Evolutionary conservation across 306 rosid genomes (phyloP).

Genomic region (Vicia sativa): DNA sequence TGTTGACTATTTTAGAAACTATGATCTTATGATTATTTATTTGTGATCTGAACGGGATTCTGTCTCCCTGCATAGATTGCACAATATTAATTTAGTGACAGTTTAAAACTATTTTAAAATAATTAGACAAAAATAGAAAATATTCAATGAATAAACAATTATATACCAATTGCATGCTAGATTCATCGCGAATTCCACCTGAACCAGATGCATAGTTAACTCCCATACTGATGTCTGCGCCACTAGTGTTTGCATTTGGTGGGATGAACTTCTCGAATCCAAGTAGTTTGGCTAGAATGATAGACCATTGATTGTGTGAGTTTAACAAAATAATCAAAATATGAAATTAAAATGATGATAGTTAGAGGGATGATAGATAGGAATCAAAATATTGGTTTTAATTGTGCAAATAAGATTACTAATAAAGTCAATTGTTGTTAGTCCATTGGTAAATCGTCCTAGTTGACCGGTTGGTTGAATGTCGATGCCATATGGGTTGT

Average conservation of each 20-base stretch:
- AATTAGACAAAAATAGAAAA: no score
- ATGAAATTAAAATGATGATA: no score
- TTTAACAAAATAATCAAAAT: no score
- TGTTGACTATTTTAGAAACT: conserved; percentile 1
- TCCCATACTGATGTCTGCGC: conserved; percentile 34
- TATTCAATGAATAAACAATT: no score
- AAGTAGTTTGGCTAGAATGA: conserved; percentile 26
- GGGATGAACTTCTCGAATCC: conserved; percentile 38
- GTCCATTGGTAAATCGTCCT: conserved; percentile 64
- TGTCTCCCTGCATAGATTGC: conserved; percentile 44
- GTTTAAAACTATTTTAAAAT: no score
- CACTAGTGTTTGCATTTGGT: conserved; percentile 23
- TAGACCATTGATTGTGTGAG: no score
- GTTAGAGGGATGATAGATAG: no score
- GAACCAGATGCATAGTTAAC: conserved; percentile 49
- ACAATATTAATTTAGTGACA: not conserved
- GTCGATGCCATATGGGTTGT: conserved; percentile 64
- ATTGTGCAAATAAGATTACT: not conserved
- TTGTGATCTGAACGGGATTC: conserved; percentile 41
- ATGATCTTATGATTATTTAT: conserved; percentile 37
- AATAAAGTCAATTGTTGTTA: not conserved
- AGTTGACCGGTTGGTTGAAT: conserved; percentile 35
- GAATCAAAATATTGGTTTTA: no score
- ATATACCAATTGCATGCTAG: not conserved
- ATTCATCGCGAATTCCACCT: conserved; percentile 28